These are phyloP conservation scores for Chaetomium sp. DNA, from an alignment of 2,329 filamentous ascomycete genomes.

Conservation along the genomic window DNA sequence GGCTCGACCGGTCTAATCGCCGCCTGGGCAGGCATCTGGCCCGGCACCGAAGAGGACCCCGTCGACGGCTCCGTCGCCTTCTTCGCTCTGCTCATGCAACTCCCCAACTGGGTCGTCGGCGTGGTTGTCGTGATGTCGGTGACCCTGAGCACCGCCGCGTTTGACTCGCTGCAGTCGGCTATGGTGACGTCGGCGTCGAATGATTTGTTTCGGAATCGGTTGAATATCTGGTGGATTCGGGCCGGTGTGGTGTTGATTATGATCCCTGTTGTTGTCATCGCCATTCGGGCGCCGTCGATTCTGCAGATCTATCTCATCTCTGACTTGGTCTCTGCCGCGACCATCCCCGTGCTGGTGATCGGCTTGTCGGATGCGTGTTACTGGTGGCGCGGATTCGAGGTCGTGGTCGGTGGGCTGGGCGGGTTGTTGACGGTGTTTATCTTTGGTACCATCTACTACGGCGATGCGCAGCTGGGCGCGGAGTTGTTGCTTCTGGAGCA, in stretches of 20 bases:
- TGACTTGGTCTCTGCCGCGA: constrained; percentile 69
- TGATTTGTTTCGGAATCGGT: constrained; percentile 75
- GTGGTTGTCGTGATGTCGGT: constrained; percentile 77
- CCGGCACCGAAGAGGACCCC: constrained; percentile 44
- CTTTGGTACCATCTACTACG: constrained; percentile 74
- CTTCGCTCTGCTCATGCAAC: constrained; percentile 64
- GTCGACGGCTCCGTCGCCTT: constrained; percentile 63
- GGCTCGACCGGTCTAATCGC: constrained; percentile 68
- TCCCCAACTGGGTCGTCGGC: constrained; percentile 76
- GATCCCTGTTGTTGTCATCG: constrained; percentile 66
- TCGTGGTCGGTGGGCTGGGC: constrained; percentile 69
- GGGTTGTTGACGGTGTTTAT: constrained; percentile 75
- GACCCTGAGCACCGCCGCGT: constrained; percentile 67
- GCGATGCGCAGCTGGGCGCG: constrained; percentile 54
- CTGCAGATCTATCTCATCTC: constrained; percentile 79
- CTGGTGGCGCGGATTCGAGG: constrained; percentile 76
- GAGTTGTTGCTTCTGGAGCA: constrained; percentile 65
- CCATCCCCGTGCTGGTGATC: constrained; percentile 68
- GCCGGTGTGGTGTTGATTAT: constrained; percentile 64
- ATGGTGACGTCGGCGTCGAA: constrained; percentile 83
- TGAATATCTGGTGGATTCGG: constrained; percentile 70
- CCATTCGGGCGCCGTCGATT: constrained; percentile 66
- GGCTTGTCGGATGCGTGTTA: constrained; percentile 60
- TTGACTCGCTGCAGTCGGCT: constrained; percentile 73
- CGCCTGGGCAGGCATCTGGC: constrained; percentile 68